Evolutionary conservation across 108 stramenopile genomes (phyloP).

Genomic region (Cyclotella distinguenda): DNA sequence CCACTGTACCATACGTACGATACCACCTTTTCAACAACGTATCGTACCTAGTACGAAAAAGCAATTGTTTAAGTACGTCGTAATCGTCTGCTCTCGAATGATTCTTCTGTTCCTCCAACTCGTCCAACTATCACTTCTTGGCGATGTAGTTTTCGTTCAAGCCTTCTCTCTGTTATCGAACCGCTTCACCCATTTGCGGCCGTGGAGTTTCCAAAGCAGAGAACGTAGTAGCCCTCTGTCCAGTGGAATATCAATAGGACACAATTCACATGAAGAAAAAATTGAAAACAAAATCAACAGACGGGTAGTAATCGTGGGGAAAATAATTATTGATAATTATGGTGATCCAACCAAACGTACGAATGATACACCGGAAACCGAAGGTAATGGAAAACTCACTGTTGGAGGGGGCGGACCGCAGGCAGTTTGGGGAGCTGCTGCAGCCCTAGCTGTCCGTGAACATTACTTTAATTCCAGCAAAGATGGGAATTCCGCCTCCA

Average conservation of each 20-base stretch:
- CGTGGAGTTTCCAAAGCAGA: background rate
- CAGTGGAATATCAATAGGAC: background rate
- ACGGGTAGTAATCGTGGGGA: constrained; percentile 38
- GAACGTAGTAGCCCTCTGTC: background rate
- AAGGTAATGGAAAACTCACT: no score
- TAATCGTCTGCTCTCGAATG: no score
- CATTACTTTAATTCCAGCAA: background rate
- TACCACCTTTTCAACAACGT: no score
- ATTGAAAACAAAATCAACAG: background rate
- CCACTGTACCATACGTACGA: no score
- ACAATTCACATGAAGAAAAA: background rate
- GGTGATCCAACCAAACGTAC: constrained; percentile 19
- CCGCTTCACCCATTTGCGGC: no score
- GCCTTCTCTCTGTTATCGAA: no score
- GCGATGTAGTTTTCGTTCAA: no score
- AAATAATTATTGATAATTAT: constrained; percentile 59
- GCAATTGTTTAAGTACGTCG: no score
- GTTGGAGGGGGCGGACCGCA: constrained; percentile 67
- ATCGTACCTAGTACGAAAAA: no score
- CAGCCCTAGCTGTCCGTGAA: constrained; percentile 34
- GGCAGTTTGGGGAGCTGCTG: constrained; percentile 54
- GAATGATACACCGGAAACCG: background rate
- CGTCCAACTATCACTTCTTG: no score
- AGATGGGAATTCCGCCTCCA: background rate
- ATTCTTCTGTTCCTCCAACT: no score